Evolutionary conservation across 345 rosid genomes (phyloP), one percentile per base, ranked within the genome.

Genomic region (Gossypium bickii): DNA sequence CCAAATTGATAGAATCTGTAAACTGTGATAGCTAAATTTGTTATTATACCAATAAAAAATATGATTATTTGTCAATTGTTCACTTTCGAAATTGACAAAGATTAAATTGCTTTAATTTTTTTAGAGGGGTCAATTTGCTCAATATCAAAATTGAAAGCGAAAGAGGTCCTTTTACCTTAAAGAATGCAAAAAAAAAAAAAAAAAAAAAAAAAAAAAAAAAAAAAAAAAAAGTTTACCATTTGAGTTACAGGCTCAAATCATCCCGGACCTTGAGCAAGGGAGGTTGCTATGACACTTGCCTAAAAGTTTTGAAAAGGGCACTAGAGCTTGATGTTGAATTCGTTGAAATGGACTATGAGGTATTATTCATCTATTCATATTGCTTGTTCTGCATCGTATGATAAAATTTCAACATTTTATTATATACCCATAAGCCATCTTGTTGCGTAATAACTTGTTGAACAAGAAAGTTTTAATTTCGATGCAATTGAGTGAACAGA

Each of bases 341-440:
- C 72, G 82, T 85, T 4, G 87, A 85, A 78, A 78, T 85, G 78
- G 87, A 82, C 74, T 85, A 73, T 18, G 83, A 85, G 87, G 87
- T 85, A 74, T 12, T 24, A 56, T 18, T 18, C 25, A 16, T 52
- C 56, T 9, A 8, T 45, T 45, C 49, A 8, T 2, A 45, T 45
- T 11, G 49, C 7, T 34, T 29, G 38, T 4, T 29, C 38, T 29
- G 38, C 38, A 29, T 4, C 38, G 38, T 29, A 34, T 34, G 41
- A 34, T 34, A 34, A 34, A 57, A 20, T 55, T 18, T 9, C 13
- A 25, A 18, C 16, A 58, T 25, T 11, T 58, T 10, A 34, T 58
- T 29, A 29, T 4, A 29, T 29, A 24, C 0, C 34, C 2, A 58
- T 11, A 58, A 18, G 24, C 10, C 61, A 47, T 69, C 55, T 44